Base-by-base conservation (phyloP, 2,329 filamentous ascomycete species). In the Colletotrichum sp. region DNA sequence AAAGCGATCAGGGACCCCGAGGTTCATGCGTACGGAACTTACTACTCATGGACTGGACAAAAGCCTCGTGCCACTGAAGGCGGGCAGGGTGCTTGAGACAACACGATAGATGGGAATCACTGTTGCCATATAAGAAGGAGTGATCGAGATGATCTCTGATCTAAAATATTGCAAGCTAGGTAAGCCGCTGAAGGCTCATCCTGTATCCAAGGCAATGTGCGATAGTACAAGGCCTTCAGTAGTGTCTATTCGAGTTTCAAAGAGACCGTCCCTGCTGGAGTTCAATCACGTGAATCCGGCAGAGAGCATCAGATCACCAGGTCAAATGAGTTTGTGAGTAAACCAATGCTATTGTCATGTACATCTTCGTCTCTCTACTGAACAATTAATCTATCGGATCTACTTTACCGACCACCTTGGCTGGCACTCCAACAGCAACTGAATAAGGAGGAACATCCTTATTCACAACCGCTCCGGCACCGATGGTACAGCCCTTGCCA, bases 21-120 rank as follows among this genome's bases (percentile, higher is more conserved):
- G 7, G 79, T 84, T 3, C 87, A 88, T 78, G 84, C 86, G 6
- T 88, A 88, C 34, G 77, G 89, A 43, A 85, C 86, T 48, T 84
- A 84, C 38, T 83, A 84, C 32, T 83, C 43, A 32, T 52, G 34
- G 34, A 24, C 15, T 48, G 64, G 64, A n/a, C 36, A 67, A 16
- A 67, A 67, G 21, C 64, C 34, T 15, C 16, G 32, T n/a, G 2
- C 12, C 5, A 48, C 43, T 21, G 43, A 48, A 2, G n/a, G n/a
- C 43, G 5, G 4, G 43, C 9, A 48, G n/a, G 6, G 18, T 21
- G 10, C 2, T 1, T 21, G 18, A 48, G 3, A 48, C 2, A 13
- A 13, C 3, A 48, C 18, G 43, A 21, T 1, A 21, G 4, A 1
- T 48, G 10, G 4, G 10, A 48, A 48, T 48, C 7, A 15, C 36